phyloP scores from a whole-genome alignment of 208 protist genomes.

The Leishmania tarentolae region DNA sequence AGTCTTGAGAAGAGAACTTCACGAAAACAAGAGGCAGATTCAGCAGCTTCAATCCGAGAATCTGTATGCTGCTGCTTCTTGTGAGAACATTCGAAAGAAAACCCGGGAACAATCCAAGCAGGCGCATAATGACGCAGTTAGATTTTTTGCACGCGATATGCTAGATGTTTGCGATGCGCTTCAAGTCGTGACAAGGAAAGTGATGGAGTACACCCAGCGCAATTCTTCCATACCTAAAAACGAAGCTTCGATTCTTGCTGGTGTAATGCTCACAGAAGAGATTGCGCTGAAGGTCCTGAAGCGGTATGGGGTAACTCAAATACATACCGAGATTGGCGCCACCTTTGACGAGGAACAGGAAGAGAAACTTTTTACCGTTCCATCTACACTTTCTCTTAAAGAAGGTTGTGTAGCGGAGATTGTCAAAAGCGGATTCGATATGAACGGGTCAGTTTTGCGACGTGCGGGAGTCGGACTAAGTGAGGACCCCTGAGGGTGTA shows the following conservation, averaged over 20 bases:
- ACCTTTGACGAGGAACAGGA: slow-evolving; percentile 46
- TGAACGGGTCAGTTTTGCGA: slow-evolving; percentile 47
- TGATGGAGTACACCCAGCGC: slow-evolving; percentile 13
- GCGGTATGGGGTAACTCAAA: slow-evolving; percentile 43
- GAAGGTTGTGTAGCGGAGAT: slow-evolving; percentile 45
- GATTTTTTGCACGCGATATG: slow-evolving; percentile 60
- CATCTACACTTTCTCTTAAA: slow-evolving; percentile 30
- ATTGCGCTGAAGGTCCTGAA: slow-evolving; percentile 52
- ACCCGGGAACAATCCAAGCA: slow-evolving; percentile 27
- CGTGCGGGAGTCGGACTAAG: slow-evolving; percentile 61
- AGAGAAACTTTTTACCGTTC: slow-evolving; percentile 50
- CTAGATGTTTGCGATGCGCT: slow-evolving; percentile 67
- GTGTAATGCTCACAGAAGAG: slow-evolving; percentile 54
- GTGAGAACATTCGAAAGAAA: slow-evolving; percentile 61
- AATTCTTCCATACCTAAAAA: slow-evolving; percentile 22
- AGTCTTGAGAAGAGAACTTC: slow-evolving; percentile 15
- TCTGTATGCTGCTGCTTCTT: slow-evolving; percentile 58
- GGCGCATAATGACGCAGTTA: slow-evolving; percentile 34
- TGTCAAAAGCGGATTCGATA: slow-evolving; percentile 59
- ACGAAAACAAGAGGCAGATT: slow-evolving; percentile 29
- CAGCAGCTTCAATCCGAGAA: slow-evolving; percentile 45
- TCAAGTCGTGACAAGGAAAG: slow-evolving; percentile 33
- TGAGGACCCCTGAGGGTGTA: slow-evolving; percentile 26
- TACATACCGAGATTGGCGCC: slow-evolving; percentile 31
- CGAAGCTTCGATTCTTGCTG: slow-evolving; percentile 30